Conservation (phyloP, 345 rosid species). For the thale cress (Arabidopsis thaliana) region DNA sequence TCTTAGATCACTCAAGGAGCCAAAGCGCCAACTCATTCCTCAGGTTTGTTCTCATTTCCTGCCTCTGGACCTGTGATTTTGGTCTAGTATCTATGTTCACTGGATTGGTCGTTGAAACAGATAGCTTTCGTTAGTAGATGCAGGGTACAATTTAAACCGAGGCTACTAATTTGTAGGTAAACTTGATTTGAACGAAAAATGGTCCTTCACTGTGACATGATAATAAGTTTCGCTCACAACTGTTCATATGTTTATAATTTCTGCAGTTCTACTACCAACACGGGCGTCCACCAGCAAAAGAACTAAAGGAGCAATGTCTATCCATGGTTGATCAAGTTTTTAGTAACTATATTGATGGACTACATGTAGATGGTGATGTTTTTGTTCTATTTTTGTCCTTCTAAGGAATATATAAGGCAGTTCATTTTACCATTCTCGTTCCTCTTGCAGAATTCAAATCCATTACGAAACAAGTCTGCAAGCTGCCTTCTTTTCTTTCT, state of each 20-base stretch:
- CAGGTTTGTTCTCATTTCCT: slow-evolving; percentile 55
- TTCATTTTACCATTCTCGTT: slow-evolving; percentile 6
- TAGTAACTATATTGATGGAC: slow-evolving; percentile 55
- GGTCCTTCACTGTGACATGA: not conserved
- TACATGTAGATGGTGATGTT: slow-evolving; percentile 62
- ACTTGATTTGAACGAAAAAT: not conserved
- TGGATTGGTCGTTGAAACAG: slow-evolving; percentile 7
- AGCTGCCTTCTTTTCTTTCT: slow-evolving; percentile 77
- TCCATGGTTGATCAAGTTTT: slow-evolving; percentile 55
- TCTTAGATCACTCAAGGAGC: slow-evolving; percentile 57
- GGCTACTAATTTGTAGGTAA: slow-evolving; percentile 15
- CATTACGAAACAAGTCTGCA: slow-evolving; percentile 70
- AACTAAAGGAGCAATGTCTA: slow-evolving; percentile 63
- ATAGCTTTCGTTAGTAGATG: not conserved
- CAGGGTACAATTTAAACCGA: not conserved
- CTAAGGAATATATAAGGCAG: not conserved
- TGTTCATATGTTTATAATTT: not conserved
- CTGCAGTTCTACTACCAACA: slow-evolving; percentile 77
- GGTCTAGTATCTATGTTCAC: not conserved
- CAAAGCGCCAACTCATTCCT: slow-evolving; percentile 67
- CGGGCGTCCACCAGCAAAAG: slow-evolving; percentile 68
- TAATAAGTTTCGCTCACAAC: not conserved
- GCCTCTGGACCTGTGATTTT: not conserved
- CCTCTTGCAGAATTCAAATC: slow-evolving; percentile 66
- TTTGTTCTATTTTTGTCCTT: not conserved